Evolutionary conservation across 441 rosid species (phyloP).

Genomic region (Euphorbia corollata): DNA sequence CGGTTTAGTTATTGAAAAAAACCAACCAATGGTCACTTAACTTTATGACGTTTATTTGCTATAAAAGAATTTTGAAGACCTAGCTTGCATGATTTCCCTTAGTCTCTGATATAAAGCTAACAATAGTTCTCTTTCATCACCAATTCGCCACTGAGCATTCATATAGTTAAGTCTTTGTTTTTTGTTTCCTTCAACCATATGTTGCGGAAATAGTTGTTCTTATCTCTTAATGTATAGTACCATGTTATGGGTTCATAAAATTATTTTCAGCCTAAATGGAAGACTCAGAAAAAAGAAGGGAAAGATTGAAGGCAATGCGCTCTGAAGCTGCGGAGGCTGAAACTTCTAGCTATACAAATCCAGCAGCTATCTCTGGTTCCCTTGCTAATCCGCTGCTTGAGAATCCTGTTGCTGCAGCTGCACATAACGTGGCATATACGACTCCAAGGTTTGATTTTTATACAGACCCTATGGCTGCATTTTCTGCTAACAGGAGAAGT

Average conservation of each 20-base stretch:
- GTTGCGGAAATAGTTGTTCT: background rate
- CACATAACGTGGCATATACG: conserved; percentile 25
- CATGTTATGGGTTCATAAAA: too few relatives aligned
- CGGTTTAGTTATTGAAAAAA: background rate
- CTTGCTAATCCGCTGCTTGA: conserved; percentile 70
- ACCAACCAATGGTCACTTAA: background rate
- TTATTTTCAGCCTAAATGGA: conserved; percentile 37
- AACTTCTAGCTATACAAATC: conserved; percentile 26
- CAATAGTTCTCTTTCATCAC: background rate
- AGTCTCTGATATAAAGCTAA: background rate
- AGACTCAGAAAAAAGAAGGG: conserved; percentile 63
- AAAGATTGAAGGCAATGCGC: conserved; percentile 65
- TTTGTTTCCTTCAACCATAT: background rate
- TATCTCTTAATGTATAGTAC: background rate
- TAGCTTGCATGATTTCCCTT: background rate
- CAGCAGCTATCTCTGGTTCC: conserved; percentile 23
- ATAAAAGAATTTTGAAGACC: background rate
- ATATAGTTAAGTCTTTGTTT: background rate
- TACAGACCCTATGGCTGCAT: conserved; percentile 78
- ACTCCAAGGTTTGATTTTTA: conserved; percentile 66
- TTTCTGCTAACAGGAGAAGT: conserved; percentile 45
- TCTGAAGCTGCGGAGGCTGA: conserved; percentile 49
- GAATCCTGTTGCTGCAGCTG: conserved; percentile 19
- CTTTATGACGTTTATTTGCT: too few relatives aligned
- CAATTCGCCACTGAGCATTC: background rate